phyloP scores from a whole-genome alignment of 2,329 filamentous ascomycete genomes.

The Diaporthe vaccinii region DNA sequence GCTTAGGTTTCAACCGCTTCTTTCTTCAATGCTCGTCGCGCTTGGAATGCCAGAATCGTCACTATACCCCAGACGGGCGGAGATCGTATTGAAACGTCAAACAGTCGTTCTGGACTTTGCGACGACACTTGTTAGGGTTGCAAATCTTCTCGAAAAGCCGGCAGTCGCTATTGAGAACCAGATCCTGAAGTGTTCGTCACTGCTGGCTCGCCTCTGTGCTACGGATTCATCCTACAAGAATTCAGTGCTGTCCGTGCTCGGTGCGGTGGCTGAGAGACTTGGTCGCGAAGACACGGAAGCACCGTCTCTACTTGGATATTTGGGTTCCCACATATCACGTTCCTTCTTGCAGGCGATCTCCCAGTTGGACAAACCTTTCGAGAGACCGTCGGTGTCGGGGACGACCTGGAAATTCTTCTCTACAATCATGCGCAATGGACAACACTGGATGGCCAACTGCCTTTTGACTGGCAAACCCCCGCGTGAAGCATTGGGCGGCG shows the following conservation, averaged over 20 bases:
- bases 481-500: constrained; percentile 76
- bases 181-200: constrained; percentile 83
- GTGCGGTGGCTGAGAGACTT: constrained; percentile 79
- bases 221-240: constrained; percentile 75
- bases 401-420: constrained; percentile 89
- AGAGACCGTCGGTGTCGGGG: constrained; percentile 73
- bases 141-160: constrained; percentile 73
- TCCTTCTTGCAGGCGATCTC: constrained; percentile 86
- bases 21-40: constrained; percentile 76
- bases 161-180: constrained; percentile 80
- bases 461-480: constrained; percentile 90
- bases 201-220: constrained; percentile 83
- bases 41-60: constrained; percentile 72
- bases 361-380: constrained; percentile 81
- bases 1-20: constrained; percentile 81
- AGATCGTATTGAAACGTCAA: constrained; percentile 73
- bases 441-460: constrained; percentile 97
- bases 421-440: constrained; percentile 86
- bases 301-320: constrained; percentile 91
- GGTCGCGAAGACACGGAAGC: constrained; percentile 79
- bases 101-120: constrained; percentile 75
- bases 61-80: constrained; percentile 68
- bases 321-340: constrained; percentile 85
- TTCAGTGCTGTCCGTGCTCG: constrained; percentile 77
- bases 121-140: constrained; percentile 77